Base-by-base conservation (phyloP, 148 eudicot genomes). In the Rhododendron ovatum region DNA sequence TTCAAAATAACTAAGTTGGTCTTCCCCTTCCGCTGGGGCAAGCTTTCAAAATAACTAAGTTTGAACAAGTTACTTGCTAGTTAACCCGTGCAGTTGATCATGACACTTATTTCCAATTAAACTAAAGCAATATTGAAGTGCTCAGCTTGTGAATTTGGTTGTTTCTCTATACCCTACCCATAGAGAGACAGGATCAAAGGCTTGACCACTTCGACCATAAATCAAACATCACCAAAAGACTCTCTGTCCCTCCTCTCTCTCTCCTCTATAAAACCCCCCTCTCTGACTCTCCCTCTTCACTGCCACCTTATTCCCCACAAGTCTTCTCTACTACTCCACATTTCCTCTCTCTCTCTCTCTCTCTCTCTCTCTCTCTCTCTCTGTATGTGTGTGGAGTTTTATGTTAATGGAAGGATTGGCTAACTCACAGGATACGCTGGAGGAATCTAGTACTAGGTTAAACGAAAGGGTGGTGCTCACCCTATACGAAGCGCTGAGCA, bases 401-500 rank as follows among this genome's bases (percentile, higher is more conserved):
- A 50, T 12, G 14, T 53, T 13, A 39, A 33, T 43, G 15, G 80
- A 14, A 92, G 92, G 89, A 84, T 90, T 92, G 91, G 92, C 92
- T 88, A 92, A 84, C 90, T 78, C 50, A 18, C 30, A 37, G 7
- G 61, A 67, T 77, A 85, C 41, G 28, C 80, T 33, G 85, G 87
- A 89, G 77, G 89, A 85, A 39, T 7, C 87, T 26, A 67, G 74
- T 67, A 8, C 14, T 43, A 51, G 45, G 45, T 41, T 65, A 55
- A 90, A 86, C 89, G 78, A 86, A 37, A 73, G 89, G 89, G 93
- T 90, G 84, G 93, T 93, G 8, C 65, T 82, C 33, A 84, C 90
- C 84, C 93, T 94, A 37, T 94, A 94, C 89, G 88, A 88, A 80
- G 95, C 97, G 83, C 26, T 94, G 82, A 89, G 84, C 80, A 28